A percentile compares a stretch with the other conserved stretches of the same genome.
These are phyloP conservation scores for Morella rubra DNA, from an alignment of 306 rosid genomes.

Conservation along the genomic window DNA sequence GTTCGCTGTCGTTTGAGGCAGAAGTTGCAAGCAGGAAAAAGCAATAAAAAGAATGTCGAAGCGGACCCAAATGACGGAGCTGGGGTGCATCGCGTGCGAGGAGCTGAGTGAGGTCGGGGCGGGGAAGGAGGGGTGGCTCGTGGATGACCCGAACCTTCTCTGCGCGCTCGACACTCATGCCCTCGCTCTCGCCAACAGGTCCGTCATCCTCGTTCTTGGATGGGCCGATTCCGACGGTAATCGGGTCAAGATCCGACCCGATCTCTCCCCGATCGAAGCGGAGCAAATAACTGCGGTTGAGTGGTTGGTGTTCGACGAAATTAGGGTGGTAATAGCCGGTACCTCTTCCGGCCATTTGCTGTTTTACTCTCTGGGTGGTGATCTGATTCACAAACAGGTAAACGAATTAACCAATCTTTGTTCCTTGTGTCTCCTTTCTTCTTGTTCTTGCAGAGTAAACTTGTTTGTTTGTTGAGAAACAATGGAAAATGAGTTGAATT, in stretches of 20 bases:
- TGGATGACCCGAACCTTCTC: slow-evolving; percentile 62
- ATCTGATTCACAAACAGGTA: slow-evolving; percentile 85
- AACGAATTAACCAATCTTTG: background rate
- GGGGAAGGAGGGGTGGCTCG: slow-evolving; percentile 85
- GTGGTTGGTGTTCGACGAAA: slow-evolving; percentile 77
- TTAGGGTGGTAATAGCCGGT: slow-evolving; percentile 74
- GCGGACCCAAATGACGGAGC: slow-evolving; percentile 62
- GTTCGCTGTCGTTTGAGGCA: background rate
- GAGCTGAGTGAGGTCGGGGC: slow-evolving; percentile 80
- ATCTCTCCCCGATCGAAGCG: slow-evolving; percentile 64
- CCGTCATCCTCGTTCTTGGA: slow-evolving; percentile 58
- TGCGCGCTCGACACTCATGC: slow-evolving; percentile 86
- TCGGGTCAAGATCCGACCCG: slow-evolving; percentile 66
- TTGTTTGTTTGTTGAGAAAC: slow-evolving; percentile 8
- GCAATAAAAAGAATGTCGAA: slow-evolving; percentile 38
- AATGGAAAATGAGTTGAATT: too few species aligned
- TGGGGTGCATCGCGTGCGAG: slow-evolving; percentile 86
- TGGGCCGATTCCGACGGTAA: slow-evolving; percentile 53
- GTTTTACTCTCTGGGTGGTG: slow-evolving; percentile 64
- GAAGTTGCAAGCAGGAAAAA: background rate
- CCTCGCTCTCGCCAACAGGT: slow-evolving; percentile 70
- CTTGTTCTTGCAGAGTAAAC: background rate
- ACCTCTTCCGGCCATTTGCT: slow-evolving; percentile 78
- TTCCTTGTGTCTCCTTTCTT: background rate
- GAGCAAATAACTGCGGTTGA: slow-evolving; percentile 75